Evolutionary conservation across 2,329 filamentous ascomycete genomes (phyloP), one percentile per base, ranked within the genome.

Genomic region (Fusarium proliferatum): DNA sequence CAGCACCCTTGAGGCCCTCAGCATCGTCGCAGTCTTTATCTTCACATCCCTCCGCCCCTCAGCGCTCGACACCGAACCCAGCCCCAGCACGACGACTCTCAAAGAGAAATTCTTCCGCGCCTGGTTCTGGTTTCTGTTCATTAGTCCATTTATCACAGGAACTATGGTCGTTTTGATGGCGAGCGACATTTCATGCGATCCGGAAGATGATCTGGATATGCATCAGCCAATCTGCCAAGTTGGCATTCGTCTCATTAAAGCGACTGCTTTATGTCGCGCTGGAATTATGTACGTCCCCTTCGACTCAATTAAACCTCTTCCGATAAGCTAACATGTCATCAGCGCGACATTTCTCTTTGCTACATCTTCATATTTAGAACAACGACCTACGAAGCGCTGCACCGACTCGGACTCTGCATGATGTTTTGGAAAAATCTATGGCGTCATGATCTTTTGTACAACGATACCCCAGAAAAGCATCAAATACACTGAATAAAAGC

Each of bases 141-240:
- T 73, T 21, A 73, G 71, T 5, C 71, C 71, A 1, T 59, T 73
- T 1, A 13, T 68, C 11, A 69, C 71, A 2, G 61, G 59, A 12
- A 72, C 57, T 10, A 23, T 73, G 30, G 67, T 74, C 2, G 59
- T 73, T 23, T 12, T 73, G 23, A 61, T 73, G 67, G 71, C 71
- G 4, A 74, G 71, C 51, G 71, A 73, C 30, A 73, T 74, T 51
- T 64, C 67, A 1, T 73, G 71, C 48, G 71, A 72, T n/a, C 67
- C 72, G 1, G 62, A 72, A 5, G 70, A 62, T 39, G 56, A 68
- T 21, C 17, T 73, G 46, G 63, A 58, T n/a, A 64, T 72, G 67
- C 26, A 65, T 26, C 67, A 72, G 15, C 71, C 71, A 16, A 69
- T 73, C 21, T 73, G 71, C 56, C 68, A 68, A 21, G 58, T 74